These are phyloP conservation scores for Durusdinium trenchii DNA, from an alignment of 73 alveolate genomes.

Conservation along the genomic window DNA sequence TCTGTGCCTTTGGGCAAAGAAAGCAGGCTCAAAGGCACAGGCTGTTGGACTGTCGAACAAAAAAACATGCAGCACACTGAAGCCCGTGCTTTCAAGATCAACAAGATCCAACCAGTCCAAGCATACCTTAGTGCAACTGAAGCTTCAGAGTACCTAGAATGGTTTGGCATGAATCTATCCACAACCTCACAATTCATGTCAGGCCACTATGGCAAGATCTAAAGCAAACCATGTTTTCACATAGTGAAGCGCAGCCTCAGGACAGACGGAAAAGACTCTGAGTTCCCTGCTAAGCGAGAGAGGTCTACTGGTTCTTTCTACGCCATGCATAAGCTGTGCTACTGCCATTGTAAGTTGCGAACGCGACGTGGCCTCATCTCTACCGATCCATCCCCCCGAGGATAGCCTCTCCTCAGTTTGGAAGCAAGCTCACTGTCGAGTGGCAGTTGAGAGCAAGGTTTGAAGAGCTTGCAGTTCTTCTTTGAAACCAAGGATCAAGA, in stretches of 20 bases:
- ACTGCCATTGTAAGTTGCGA: neutral
- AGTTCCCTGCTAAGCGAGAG: neutral
- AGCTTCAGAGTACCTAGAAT: neutral
- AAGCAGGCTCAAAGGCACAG: too few species aligned
- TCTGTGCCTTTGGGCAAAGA: slow-evolving; percentile 46
- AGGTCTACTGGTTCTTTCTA: neutral
- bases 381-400: slow-evolving; percentile 26
- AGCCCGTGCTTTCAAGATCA: neutral
- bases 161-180: neutral
- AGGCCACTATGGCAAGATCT: neutral
- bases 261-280: neutral
- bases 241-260: slow-evolving; percentile 34
- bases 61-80: neutral
- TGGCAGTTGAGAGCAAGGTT: neutral
- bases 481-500: neutral
- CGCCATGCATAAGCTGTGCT: neutral
- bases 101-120: slow-evolving; percentile 54
- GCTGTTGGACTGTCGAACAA: neutral
- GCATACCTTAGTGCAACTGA: slow-evolving; percentile 14
- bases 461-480: neutral
- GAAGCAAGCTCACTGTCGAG: neutral
- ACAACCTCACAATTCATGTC: neutral
- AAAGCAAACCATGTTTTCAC: slow-evolving; percentile 29
- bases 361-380: slow-evolving; percentile 34
- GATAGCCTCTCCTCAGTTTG: slow-evolving; percentile 27